phyloP scores from a whole-genome alignment of 495 filamentous ascomycete genomes.

The Durotheca rogersii region DNA sequence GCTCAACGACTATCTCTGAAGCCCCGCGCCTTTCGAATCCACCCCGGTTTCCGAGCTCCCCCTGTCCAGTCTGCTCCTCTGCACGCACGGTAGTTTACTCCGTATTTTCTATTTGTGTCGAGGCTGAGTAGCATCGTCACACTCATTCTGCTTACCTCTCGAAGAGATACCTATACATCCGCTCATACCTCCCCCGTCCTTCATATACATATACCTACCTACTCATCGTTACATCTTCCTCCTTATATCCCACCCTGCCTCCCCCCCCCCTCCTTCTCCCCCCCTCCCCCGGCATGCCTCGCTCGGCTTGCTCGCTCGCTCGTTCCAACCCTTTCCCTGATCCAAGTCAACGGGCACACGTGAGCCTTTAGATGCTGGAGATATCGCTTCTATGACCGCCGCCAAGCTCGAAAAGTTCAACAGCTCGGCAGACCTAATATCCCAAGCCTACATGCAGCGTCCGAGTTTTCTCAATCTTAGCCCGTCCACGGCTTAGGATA shows the following conservation, averaged over 20 bases:
- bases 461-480: slow-evolving; percentile 17
- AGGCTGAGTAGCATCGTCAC: slow-evolving; percentile 25
- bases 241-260: slow-evolving; percentile 21
- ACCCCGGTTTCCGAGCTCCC: slow-evolving; percentile 27
- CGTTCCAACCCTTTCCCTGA: slow-evolving; percentile 8
- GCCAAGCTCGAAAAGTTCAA: slow-evolving; percentile 20
- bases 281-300: slow-evolving; percentile 4
- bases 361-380: not conserved
- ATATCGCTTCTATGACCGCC: slow-evolving; percentile 23
- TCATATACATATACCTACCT: not conserved
- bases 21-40: slow-evolving; percentile 28
- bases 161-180: slow-evolving; percentile 14
- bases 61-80: slow-evolving; percentile 12
- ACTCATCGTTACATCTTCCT: not conserved
- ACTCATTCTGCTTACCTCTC: slow-evolving; percentile 19
- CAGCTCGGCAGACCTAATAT: slow-evolving; percentile 26
- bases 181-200: not conserved
- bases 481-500: slow-evolving; percentile 5
- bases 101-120: slow-evolving; percentile 32
- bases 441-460: slow-evolving; percentile 8
- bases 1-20: slow-evolving; percentile 2
- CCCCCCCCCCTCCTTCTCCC: slow-evolving; percentile 15
- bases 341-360: slow-evolving; percentile 3
- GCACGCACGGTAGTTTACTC: slow-evolving; percentile 22
- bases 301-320: slow-evolving; percentile 9